Percentiles rank a stretch among this genome's conserved stretches.
phyloP scores from a whole-genome alignment of 2,329 filamentous ascomycete genomes.

The Talaromyces amestolkiae region DNA sequence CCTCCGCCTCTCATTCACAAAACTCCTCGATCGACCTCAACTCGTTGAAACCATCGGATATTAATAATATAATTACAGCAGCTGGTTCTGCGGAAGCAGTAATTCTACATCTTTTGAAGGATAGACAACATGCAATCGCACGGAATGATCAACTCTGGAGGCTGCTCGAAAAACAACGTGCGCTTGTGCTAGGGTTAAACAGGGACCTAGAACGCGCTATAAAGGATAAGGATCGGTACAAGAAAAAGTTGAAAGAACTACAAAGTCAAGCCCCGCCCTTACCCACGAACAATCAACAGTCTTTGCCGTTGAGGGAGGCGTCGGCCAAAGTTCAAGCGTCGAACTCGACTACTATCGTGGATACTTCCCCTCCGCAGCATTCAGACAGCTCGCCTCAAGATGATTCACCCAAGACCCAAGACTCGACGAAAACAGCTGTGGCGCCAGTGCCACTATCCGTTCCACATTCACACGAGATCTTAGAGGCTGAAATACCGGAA shows the following conservation, averaged over 20 bases:
- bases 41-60: slow-evolving; percentile 66
- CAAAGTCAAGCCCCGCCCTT: slow-evolving; percentile 48
- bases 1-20: slow-evolving; percentile 57
- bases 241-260: slow-evolving; percentile 81
- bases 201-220: slow-evolving; percentile 87
- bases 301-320: slow-evolving; percentile 6
- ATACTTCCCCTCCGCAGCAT: background rate
- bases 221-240: slow-evolving; percentile 93
- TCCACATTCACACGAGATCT: background rate
- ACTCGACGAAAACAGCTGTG: background rate
- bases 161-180: slow-evolving; percentile 90
- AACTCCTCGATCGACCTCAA: slow-evolving; percentile 58
- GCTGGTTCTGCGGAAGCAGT: slow-evolving; percentile 88
- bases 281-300: slow-evolving; percentile 25
- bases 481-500: background rate
- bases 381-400: background rate
- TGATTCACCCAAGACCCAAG: background rate
- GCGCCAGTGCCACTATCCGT: slow-evolving; percentile 2
- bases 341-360: background rate
- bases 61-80: slow-evolving; percentile 73
- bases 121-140: slow-evolving; percentile 82
- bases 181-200: slow-evolving; percentile 90
- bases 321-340: background rate
- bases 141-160: slow-evolving; percentile 95
- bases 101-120: slow-evolving; percentile 81